These are phyloP conservation scores for Neoarthrinium moseri DNA, from an alignment of 2,329 filamentous ascomycete species.

Conservation along the genomic window DNA sequence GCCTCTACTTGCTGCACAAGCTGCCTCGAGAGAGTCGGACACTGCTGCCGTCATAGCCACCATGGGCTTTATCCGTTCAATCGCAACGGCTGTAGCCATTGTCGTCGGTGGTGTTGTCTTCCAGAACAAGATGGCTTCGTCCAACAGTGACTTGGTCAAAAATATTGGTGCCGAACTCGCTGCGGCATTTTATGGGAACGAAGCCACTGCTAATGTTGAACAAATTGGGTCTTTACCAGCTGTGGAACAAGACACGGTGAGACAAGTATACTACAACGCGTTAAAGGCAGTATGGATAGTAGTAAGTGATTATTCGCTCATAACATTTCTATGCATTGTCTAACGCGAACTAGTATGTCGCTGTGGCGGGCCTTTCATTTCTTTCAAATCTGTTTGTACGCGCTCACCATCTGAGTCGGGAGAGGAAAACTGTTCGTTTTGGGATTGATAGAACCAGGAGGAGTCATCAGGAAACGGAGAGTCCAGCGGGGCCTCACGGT, in stretches of 20 bases:
- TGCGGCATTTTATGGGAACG: slow-evolving; percentile 14
- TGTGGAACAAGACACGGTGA: slow-evolving; percentile 14
- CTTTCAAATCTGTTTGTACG: slow-evolving; percentile 14
- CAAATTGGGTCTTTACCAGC: slow-evolving; percentile 12
- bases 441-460: slow-evolving; percentile 9
- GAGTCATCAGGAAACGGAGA: too few relatives aligned
- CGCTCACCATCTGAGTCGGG: slow-evolving; percentile 7
- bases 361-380: slow-evolving; percentile 12
- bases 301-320: slow-evolving; percentile 11
- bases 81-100: slow-evolving; percentile 56
- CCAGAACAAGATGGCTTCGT: slow-evolving; percentile 27
- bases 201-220: slow-evolving; percentile 16
- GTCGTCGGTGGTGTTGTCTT: slow-evolving; percentile 55
- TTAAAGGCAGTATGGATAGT: slow-evolving; percentile 19
- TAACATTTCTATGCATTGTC: background rate
- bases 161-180: slow-evolving; percentile 14
- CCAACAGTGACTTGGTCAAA: slow-evolving; percentile 11
- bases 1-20: slow-evolving; percentile 63
- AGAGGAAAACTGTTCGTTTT: slow-evolving; percentile 11
- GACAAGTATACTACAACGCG: slow-evolving; percentile 15
- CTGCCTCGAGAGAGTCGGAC: slow-evolving; percentile 56
- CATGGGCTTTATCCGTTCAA: slow-evolving; percentile 58
- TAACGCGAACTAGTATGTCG: slow-evolving; percentile 12
- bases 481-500: too few relatives aligned
- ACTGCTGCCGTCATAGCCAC: slow-evolving; percentile 63